Evolutionary conservation across 768 basidiomycete genomes (phyloP).

Genomic region (Amanita brunnescens): DNA sequence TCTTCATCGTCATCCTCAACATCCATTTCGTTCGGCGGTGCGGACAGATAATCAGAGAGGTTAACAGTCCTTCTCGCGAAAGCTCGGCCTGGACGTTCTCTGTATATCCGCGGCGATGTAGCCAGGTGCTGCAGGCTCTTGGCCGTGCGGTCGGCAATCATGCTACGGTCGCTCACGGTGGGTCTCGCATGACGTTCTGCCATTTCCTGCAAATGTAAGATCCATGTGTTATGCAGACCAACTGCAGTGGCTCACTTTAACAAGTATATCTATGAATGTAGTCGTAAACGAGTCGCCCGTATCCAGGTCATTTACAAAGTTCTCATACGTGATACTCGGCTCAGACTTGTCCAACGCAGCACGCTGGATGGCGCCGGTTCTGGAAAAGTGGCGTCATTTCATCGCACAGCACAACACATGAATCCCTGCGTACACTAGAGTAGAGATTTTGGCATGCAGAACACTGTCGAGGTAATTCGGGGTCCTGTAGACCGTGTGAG

Average conservation of each 20-base stretch:
- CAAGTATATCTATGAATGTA: conserved; percentile 64
- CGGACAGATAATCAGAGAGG: conserved; percentile 43
- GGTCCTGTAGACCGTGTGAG: conserved; percentile 44
- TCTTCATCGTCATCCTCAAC: conserved; percentile 65
- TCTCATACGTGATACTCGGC: conserved; percentile 60
- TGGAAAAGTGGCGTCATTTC: conserved; percentile 17
- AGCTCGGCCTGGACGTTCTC: conserved; percentile 28
- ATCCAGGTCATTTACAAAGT: conserved; percentile 71
- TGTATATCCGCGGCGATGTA: conserved; percentile 44
- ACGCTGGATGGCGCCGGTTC: conserved; percentile 66
- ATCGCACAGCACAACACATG: neutral
- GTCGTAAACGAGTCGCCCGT: conserved; percentile 76
- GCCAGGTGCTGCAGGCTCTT: conserved; percentile 52
- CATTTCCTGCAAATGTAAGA: conserved; percentile 44
- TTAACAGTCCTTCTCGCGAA: conserved; percentile 31
- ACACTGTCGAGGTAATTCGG: conserved; percentile 66
- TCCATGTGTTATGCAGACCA: neutral
- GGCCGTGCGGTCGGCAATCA: conserved; percentile 62
- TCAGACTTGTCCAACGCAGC: conserved; percentile 56
- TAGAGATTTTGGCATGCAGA: conserved; percentile 65
- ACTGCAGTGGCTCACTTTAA: conserved; percentile 46
- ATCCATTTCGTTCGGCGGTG: conserved; percentile 47
- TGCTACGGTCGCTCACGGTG: conserved; percentile 42
- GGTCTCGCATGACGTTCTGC: conserved; percentile 61
- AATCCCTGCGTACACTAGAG: conserved; percentile 52